phyloP scores from a whole-genome alignment of 805 yeast genomes.

The Komagataella pseudopastoris region DNA sequence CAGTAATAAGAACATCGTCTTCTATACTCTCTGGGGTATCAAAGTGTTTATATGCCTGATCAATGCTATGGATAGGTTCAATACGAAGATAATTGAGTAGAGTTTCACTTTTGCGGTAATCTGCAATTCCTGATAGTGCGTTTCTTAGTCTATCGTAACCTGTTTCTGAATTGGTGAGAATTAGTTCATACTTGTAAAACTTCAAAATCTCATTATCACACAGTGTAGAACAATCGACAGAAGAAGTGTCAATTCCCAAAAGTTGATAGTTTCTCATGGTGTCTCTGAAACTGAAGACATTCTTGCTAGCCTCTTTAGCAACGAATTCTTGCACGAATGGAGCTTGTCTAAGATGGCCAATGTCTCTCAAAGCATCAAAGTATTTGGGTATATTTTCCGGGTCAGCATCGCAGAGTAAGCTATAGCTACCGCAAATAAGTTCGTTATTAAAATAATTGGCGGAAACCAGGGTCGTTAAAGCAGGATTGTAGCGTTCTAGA shows the following conservation, averaged over 20 bases:
- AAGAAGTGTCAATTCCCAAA: slow-evolving; percentile 14
- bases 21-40: slow-evolving; percentile 39
- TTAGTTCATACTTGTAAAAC: slow-evolving; percentile 11
- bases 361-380: slow-evolving; percentile 40
- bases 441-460: slow-evolving; percentile 35
- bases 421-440: slow-evolving; percentile 32
- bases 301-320: slow-evolving; percentile 33
- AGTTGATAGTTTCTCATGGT: slow-evolving; percentile 13
- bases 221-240: slow-evolving; percentile 7
- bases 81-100: slow-evolving; percentile 25
- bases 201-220: slow-evolving; percentile 15
- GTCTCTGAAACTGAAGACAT: slow-evolving; percentile 38
- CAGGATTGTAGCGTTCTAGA: slow-evolving; percentile 6
- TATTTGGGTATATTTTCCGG: slow-evolving; percentile 32
- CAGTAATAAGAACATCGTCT: slow-evolving; percentile 64
- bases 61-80: slow-evolving; percentile 30
- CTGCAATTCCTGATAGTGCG: slow-evolving; percentile 24
- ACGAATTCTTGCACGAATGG: slow-evolving; percentile 30
- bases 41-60: slow-evolving; percentile 36
- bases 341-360: slow-evolving; percentile 34
- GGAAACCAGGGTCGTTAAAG: slow-evolving; percentile 30
- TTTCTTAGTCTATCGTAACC: slow-evolving; percentile 20
- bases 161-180: slow-evolving; percentile 9
- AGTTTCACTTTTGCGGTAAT: slow-evolving; percentile 19
- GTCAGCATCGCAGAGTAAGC: slow-evolving; percentile 26